A percentile compares a stretch with the other conserved stretches of the same genome.
These are phyloP conservation scores for Diutina pseudorugosa DNA, from an alignment of 1,139 yeast species.

Conservation along the genomic window DNA sequence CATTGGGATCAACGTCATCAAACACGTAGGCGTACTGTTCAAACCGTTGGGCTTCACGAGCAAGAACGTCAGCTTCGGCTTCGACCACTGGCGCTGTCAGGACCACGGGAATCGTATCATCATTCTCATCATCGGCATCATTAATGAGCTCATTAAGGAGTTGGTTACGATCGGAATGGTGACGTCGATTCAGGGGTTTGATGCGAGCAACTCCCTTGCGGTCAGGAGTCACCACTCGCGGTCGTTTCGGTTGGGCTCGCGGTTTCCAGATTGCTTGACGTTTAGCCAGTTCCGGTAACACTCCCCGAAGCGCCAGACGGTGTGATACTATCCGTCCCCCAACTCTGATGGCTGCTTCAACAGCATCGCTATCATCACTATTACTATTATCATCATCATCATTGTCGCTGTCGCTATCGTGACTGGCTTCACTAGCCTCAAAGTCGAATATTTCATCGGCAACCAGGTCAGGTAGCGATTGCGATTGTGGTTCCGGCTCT, in stretches of 20 bases:
- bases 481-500: conserved; percentile 6
- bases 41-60: background rate
- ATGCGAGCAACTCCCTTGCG: background rate
- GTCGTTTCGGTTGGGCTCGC: conserved; percentile 8
- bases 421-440: background rate
- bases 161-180: background rate
- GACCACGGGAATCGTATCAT: background rate
- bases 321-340: conserved; percentile 23
- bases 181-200: background rate
- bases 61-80: background rate
- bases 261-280: conserved; percentile 13
- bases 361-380: conserved; percentile 7
- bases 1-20: background rate
- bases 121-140: background rate
- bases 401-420: background rate
- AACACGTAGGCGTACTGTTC: background rate
- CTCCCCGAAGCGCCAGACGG: conserved; percentile 20
- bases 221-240: conserved; percentile 3
- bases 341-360: conserved; percentile 10
- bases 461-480: background rate
- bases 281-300: conserved; percentile 29
- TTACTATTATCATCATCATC: background rate
- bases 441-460: background rate
- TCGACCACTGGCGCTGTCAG: background rate
- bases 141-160: background rate